These are phyloP conservation scores for Leonotis leonurus DNA, from an alignment of 257 asterid species.

Conservation along the genomic window DNA sequence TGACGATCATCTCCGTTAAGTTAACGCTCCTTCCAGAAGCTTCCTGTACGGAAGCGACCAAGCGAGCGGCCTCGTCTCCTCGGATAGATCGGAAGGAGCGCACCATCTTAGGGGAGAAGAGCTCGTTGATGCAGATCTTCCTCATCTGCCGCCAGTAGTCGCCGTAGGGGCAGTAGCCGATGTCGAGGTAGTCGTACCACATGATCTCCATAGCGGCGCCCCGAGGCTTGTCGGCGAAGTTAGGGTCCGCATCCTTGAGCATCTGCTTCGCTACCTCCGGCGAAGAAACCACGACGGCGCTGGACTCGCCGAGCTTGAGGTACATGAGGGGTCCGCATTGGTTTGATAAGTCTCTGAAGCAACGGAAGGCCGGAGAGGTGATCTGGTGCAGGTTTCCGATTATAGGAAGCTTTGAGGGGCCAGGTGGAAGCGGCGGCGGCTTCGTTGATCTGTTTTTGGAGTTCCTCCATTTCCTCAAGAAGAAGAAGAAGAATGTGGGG, in stretches of 20 bases:
- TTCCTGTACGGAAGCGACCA: not conserved
- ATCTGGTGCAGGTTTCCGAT: not conserved
- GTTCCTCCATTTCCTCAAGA: not conserved
- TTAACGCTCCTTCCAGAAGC: not conserved
- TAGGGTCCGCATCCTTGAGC: not conserved
- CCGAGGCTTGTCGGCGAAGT: not conserved
- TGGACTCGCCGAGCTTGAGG: constrained; percentile 6
- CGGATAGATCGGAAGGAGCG: constrained; percentile 6
- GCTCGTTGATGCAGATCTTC: constrained; percentile 20
- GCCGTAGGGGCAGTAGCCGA: constrained; percentile 13
- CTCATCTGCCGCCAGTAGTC: constrained; percentile 28
- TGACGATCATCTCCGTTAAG: not conserved
- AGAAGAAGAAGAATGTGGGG: not conserved
- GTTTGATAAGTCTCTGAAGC: not conserved
- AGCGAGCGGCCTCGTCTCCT: constrained; percentile 4
- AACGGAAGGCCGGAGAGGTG: not conserved
- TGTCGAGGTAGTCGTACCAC: constrained; percentile 17
- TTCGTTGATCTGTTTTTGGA: not conserved
- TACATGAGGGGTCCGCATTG: not conserved
- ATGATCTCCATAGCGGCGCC: not conserved
- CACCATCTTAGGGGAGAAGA: constrained; percentile 18
- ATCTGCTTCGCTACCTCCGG: not conserved
- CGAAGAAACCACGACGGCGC: not conserved
- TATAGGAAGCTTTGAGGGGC: not conserved
- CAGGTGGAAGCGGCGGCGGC: not conserved